A percentile compares a stretch with the other conserved stretches of the same genome.
Evolutionary conservation across 2,329 filamentous ascomycete species (phyloP).

Genomic region (Phaeosphaeriaceae sp.): DNA sequence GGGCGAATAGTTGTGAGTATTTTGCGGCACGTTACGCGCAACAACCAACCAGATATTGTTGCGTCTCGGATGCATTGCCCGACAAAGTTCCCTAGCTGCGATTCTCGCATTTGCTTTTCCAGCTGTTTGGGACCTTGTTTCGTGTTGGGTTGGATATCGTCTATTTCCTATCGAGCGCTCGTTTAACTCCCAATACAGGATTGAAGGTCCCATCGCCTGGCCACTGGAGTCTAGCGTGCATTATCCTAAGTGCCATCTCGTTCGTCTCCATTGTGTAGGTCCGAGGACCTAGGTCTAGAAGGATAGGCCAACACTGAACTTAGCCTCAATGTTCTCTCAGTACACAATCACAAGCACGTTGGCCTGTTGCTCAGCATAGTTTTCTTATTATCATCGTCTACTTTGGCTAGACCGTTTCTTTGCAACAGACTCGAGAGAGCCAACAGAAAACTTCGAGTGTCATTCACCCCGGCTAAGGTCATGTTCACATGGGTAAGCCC

Average conservation of each 20-base stretch:
- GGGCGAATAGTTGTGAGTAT: slow-evolving; percentile 21
- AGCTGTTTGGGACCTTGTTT: slow-evolving; percentile 18
- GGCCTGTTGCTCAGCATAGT: neutral
- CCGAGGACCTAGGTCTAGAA: neutral
- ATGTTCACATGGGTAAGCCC: slow-evolving; percentile 41
- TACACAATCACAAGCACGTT: slow-evolving; percentile 8
- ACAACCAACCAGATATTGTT: slow-evolving; percentile 7
- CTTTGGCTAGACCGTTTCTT: neutral
- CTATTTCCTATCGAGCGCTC: slow-evolving; percentile 12
- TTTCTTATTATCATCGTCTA: neutral
- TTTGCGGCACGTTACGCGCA: slow-evolving; percentile 21
- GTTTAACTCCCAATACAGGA: slow-evolving; percentile 14
- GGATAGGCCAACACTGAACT: slow-evolving; percentile 7
- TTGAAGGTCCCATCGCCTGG: slow-evolving; percentile 18
- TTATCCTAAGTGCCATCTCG: slow-evolving; percentile 13
- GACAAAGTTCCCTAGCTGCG: slow-evolving; percentile 6
- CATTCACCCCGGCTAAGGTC: slow-evolving; percentile 24
- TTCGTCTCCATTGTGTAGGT: slow-evolving; percentile 10
- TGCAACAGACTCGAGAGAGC: slow-evolving; percentile 12
- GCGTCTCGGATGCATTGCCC: slow-evolving; percentile 1
- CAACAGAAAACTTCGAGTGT: slow-evolving; percentile 23
- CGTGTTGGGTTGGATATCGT: slow-evolving; percentile 17
- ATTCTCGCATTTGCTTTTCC: slow-evolving; percentile 16
- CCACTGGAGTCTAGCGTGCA: slow-evolving; percentile 7
- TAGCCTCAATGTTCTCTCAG: slow-evolving; percentile 8